These are phyloP conservation scores for Candida patagonica DNA, from an alignment of 805 yeast genomes.

Conservation along the genomic window DNA sequence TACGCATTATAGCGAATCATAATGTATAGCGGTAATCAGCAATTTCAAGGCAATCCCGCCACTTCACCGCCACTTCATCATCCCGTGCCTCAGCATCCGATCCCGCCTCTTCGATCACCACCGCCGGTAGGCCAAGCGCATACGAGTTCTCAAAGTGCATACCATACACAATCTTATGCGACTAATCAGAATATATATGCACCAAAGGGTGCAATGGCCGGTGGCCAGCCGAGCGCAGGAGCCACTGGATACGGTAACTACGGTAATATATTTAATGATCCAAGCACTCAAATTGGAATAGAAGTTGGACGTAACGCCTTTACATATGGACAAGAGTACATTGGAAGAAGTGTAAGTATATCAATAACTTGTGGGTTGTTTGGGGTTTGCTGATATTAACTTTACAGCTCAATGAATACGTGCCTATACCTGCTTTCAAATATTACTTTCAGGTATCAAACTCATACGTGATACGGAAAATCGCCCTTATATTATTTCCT, in stretches of 20 bases:
- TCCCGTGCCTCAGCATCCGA: conserved; percentile 37
- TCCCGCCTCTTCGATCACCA: conserved; percentile 30
- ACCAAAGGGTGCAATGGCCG: conserved; percentile 10
- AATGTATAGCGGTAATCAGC: neutral
- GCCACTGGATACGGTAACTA: conserved; percentile 18
- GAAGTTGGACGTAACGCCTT: conserved; percentile 84
- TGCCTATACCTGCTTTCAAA: conserved; percentile 49
- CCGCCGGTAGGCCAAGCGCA: conserved; percentile 15
- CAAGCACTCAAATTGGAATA: conserved; percentile 74
- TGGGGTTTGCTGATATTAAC: neutral
- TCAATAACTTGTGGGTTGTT: neutral
- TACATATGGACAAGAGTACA: conserved; percentile 67
- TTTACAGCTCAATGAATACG: conserved; percentile 37
- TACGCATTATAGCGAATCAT: too few relatives aligned
- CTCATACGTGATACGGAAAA: conserved; percentile 67
- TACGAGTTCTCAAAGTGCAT: too few relatives aligned
- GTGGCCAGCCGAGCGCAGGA: conserved; percentile 10
- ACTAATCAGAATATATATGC: conserved; percentile 10
- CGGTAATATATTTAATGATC: conserved; percentile 53
- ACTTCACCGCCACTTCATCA: conserved; percentile 33
- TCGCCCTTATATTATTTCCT: conserved; percentile 72
- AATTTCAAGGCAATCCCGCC: conserved; percentile 1
- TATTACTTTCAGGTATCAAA: conserved; percentile 91
- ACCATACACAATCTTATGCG: conserved; percentile 1
- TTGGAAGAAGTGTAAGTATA: conserved; percentile 56